phyloP scores from a whole-genome alignment of 192 early-diverging fungal species.

The Gaertneriomyces semiglobifer region DNA sequence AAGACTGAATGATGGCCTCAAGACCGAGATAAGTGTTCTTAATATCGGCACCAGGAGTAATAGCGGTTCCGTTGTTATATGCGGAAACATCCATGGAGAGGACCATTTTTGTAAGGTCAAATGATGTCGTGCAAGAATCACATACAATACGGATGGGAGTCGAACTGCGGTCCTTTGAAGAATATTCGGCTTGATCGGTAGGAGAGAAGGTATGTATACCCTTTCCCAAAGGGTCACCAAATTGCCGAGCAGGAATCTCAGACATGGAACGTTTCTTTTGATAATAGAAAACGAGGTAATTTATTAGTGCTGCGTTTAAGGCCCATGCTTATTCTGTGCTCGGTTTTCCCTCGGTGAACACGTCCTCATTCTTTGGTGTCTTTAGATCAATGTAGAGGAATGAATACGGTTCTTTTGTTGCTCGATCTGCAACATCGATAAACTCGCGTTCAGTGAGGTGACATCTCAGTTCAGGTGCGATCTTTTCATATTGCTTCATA shows the following conservation, averaged over 20 bases:
- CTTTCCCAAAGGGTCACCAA: neutral
- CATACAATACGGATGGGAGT: conserved; percentile 5
- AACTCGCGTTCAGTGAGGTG: neutral
- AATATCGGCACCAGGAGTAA: too few species aligned
- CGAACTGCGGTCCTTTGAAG: neutral
- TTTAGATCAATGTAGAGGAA: conserved; percentile 14
- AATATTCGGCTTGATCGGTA: neutral
- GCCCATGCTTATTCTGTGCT: too few species aligned
- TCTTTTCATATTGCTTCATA: conserved; percentile 3
- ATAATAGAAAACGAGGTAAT: too few species aligned
- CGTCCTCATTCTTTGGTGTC: neutral
- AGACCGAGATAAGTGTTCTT: conserved; percentile 9
- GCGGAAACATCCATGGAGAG: conserved; percentile 4
- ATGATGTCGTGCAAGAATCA: neutral
- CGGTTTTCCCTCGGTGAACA: neutral
- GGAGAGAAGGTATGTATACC: neutral
- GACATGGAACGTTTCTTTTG: too few species aligned
- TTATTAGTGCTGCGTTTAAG: too few species aligned
- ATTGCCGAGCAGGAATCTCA: too few species aligned
- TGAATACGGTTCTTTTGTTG: neutral
- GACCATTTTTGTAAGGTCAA: conserved; percentile 3
- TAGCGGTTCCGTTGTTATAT: conserved; percentile 2
- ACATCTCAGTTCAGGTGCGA: neutral
- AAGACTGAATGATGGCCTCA: conserved; percentile 2
- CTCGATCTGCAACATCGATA: neutral